Evolutionary conservation across 805 yeast species (phyloP).

Genomic region (Starmerella bombi): DNA sequence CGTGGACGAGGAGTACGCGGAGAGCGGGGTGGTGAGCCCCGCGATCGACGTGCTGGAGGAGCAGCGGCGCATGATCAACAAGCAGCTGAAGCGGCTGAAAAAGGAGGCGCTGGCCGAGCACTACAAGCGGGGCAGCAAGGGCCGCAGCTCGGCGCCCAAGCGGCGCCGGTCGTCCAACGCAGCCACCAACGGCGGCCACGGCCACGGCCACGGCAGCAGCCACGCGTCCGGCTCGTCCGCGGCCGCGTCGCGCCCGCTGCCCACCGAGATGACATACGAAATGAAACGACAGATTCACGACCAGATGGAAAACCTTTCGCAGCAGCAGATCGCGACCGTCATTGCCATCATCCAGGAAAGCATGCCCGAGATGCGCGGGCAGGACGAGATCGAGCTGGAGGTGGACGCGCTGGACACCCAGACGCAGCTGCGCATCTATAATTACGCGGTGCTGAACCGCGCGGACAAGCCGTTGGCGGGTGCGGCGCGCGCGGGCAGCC

Average conservation of each 20-base stretch:
- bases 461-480: slow-evolving; percentile 18
- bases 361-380: slow-evolving; percentile 48
- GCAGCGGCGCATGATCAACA: slow-evolving; percentile 73
- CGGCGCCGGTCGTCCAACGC: slow-evolving; percentile 6
- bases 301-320: slow-evolving; percentile 58
- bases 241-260: slow-evolving; percentile 5
- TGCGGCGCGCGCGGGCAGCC: slow-evolving; percentile 1
- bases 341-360: slow-evolving; percentile 72
- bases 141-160: slow-evolving; percentile 2
- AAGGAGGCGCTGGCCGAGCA: slow-evolving; percentile 21
- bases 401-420: slow-evolving; percentile 81
- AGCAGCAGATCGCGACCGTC: slow-evolving; percentile 70
- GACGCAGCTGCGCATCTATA: slow-evolving; percentile 71
- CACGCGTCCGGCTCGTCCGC: background rate
- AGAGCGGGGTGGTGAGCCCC: slow-evolving; percentile 61
- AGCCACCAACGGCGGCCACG: slow-evolving; percentile 3
- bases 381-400: slow-evolving; percentile 93
- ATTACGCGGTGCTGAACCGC: slow-evolving; percentile 47
- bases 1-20: slow-evolving; percentile 32
- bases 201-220: background rate
- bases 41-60: slow-evolving; percentile 82
- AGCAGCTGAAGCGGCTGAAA: slow-evolving; percentile 70
- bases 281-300: slow-evolving; percentile 93
- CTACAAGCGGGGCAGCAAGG: slow-evolving; percentile 13
- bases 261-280: slow-evolving; percentile 59